Evolutionary conservation across 2,329 filamentous ascomycete genomes (phyloP), one percentile per base, ranked within the genome.

Genomic region (Ophiosphaerella narmari): DNA sequence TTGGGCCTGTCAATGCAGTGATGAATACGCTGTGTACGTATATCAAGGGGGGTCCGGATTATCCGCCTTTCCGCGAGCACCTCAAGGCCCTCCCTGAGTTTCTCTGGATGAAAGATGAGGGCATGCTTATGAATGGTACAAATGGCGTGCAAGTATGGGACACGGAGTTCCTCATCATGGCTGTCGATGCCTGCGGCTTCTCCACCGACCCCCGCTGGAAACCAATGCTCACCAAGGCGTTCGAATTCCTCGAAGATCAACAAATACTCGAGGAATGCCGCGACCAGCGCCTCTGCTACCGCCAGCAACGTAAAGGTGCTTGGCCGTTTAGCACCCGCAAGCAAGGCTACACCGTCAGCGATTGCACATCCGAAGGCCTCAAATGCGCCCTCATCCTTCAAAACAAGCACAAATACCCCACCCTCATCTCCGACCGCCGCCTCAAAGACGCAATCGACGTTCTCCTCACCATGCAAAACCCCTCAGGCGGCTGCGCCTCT

Each of bases 141-240:
- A 97, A 99, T 62, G 94, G 94, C n/a, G 92, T 97, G 1, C 94
- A 99, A 73, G 89, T 86, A 57, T 99, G 94, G 94, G 94, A 99
- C 69, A 99, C 94, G 0, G 83, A 91, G 0, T 97, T 97, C 68
- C 77, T 88, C 14, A 90, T 97, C 31, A 91, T 96, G 72, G 87
- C 90, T 1, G 84, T 90, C 5, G 83, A 90, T 44, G 89, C 90
- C 41, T 86, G 90, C 6, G 91, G 89, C 0, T 82, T 97, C 23
- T 86, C 88, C n/a, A 77, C 86, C 26, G 85, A 95, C 40, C 79
- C 86, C 11, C 85, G 87, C 62, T 97, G 90, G 85, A 83, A 82
- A 34, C 86, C 88, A 0, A 95, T 97, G 89, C 81, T 99, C 24
- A 81, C 80, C 7, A 91, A 89, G 67, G 90, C 91, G 0, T 80